Evolutionary conservation across 768 basidiomycete species (phyloP).

Genomic region (Trametopsis cervina): DNA sequence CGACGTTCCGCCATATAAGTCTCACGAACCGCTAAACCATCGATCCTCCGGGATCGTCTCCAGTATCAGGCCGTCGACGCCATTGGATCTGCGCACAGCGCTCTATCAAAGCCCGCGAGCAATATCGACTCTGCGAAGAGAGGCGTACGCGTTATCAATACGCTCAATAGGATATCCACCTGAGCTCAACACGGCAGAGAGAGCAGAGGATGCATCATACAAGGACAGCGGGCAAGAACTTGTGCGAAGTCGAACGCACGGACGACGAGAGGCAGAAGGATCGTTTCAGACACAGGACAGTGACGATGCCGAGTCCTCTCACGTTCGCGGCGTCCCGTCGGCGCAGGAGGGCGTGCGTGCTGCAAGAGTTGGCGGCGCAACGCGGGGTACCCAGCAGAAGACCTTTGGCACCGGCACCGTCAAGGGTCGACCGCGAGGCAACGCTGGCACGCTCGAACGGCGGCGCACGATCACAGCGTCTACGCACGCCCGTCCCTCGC

Average conservation of each 20-base stretch:
- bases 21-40: too few species aligned
- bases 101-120: not conserved
- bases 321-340: too few species aligned
- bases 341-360: too few species aligned
- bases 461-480: not conserved
- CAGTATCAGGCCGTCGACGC: not conserved
- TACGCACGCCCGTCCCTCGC: not conserved
- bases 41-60: too few species aligned
- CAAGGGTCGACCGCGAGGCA: not conserved
- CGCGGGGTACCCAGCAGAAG: not conserved
- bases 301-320: too few species aligned
- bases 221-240: too few species aligned
- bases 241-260: too few species aligned
- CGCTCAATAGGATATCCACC: not conserved
- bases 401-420: not conserved
- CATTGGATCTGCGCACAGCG: conserved; percentile 8
- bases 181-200: not conserved
- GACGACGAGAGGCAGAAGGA: too few species aligned
- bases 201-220: too few species aligned
- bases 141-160: not conserved
- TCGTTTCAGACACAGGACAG: too few species aligned
- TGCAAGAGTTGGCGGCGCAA: too few species aligned
- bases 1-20: not conserved
- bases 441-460: not conserved
- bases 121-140: not conserved